Conservation (phyloP, 169 alveolate species). For the Cryptosporidium muris region DNA sequence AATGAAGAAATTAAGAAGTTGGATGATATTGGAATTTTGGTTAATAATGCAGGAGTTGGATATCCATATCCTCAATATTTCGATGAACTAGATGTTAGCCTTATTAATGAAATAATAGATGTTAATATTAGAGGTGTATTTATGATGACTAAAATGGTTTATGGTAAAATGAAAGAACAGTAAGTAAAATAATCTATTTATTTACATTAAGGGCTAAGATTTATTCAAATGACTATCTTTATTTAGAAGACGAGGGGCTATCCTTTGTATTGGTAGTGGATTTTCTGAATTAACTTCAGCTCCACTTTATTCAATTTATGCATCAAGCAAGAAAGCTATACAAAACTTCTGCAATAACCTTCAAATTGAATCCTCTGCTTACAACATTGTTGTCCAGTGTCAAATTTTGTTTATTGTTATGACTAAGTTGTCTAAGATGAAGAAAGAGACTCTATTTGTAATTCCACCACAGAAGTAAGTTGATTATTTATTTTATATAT, state of each 20-base stretch:
- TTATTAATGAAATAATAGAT: constrained; percentile 74
- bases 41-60: constrained; percentile 80
- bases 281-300: constrained; percentile 71
- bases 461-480: constrained; percentile 73
- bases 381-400: constrained; percentile 75
- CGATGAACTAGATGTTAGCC: constrained; percentile 73
- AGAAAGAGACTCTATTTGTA: constrained; percentile 72
- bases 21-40: constrained; percentile 74
- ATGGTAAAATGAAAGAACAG: constrained; percentile 62
- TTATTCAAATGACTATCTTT: no score
- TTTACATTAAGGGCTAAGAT: neutral
- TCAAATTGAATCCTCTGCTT: constrained; percentile 71
- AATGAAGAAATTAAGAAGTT: neutral
- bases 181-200: neutral
- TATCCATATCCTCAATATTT: constrained; percentile 78
- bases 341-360: constrained; percentile 73
- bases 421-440: constrained; percentile 73
- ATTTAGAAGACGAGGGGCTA: constrained; percentile 68
- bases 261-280: constrained; percentile 75
- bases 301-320: constrained; percentile 75
- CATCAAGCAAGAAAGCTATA: constrained; percentile 72
- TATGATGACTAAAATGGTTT: constrained; percentile 74
- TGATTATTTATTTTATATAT: neutral
- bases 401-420: constrained; percentile 75
- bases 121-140: constrained; percentile 74